Percentiles rank a stretch among this genome's conserved stretches.
These are phyloP conservation scores for Phytophthora quininea DNA, from an alignment of 352 stramenopile species.

Conservation along the genomic window DNA sequence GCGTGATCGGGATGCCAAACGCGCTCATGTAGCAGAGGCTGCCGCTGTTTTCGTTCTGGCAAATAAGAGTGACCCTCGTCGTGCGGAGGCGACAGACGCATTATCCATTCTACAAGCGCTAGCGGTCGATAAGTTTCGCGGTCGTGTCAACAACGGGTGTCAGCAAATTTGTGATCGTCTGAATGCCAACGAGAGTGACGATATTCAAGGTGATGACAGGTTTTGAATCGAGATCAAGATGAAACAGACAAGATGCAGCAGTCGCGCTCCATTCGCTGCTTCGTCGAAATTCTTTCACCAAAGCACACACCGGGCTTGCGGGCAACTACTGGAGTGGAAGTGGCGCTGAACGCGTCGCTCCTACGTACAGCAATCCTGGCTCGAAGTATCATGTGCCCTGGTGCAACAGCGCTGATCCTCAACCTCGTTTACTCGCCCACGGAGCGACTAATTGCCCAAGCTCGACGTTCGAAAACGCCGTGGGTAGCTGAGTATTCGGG, in stretches of 20 bases:
- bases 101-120: slow-evolving; percentile 63
- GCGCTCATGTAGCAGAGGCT: slow-evolving; percentile 46
- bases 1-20: slow-evolving; percentile 54
- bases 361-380: slow-evolving; percentile 57
- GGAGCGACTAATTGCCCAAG: slow-evolving; percentile 40
- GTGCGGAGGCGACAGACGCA: slow-evolving; percentile 47
- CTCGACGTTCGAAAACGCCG: slow-evolving; percentile 41
- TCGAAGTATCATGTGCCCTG: slow-evolving; percentile 54
- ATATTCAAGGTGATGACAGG: no score
- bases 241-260: background rate
- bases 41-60: slow-evolving; percentile 67
- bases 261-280: slow-evolving; percentile 39
- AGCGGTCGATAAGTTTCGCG: slow-evolving; percentile 55
- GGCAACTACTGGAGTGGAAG: slow-evolving; percentile 60
- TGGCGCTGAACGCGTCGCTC: slow-evolving; percentile 52
- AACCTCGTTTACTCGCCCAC: slow-evolving; percentile 64
- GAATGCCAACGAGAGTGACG: background rate
- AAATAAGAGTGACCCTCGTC: slow-evolving; percentile 41
- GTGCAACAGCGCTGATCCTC: slow-evolving; percentile 54
- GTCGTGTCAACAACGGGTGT: slow-evolving; percentile 34
- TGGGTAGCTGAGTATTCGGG: slow-evolving; percentile 65
- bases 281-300: slow-evolving; percentile 56
- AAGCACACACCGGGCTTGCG: slow-evolving; percentile 47
- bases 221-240: background rate
- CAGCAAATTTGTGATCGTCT: background rate